Evolutionary conservation across 495 filamentous ascomycete genomes (phyloP), one percentile per base, ranked within the genome.

Genomic region (Glonium stellatum): DNA sequence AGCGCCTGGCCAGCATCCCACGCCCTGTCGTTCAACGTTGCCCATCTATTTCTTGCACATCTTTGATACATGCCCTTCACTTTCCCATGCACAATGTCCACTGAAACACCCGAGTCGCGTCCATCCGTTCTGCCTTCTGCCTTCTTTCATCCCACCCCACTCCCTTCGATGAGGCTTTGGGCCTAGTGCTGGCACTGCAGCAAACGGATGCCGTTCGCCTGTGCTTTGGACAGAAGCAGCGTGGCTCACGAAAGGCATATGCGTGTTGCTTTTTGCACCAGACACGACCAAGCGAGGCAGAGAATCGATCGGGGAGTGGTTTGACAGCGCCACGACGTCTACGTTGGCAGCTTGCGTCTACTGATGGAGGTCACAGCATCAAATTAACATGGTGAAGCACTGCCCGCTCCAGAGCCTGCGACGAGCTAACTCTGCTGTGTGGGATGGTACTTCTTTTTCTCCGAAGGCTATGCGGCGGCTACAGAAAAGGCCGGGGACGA

Each of bases 71-170:
- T 53, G 19, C 48, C 21, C 22, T 15, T 13, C 18, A 35, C 36
- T 46, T n/a, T 41, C 25, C 49, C 56, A 37, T n/a, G 18, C 50
- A 34, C 48, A 13, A 61, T 15, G 25, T 61, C 58, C 52, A n/a
- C 50, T 57, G 55, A 51, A 56, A 54, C 52, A 51, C 35, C 48
- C 18, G 50, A 55, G 63, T 59, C 63, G 63, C 59, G 63, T 66
- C 59, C 25, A 34, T n/a, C 22, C 25, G 8, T 15, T 25, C 34
- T 41, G 21, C 41, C 25, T 15, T 25, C 34, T 41, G 21, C 41
- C 25, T 34, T 51, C 22, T n/a, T 10, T 19, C 23, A 54, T 60
- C 50, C 23, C 23, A 21, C 23, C 9, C 27, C 18, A 51, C 21
- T 51, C 48, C 48, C 25, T 13, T 31, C 48, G 15, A 15, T 0